A percentile compares a stretch with the other conserved stretches of the same genome.
Evolutionary conservation across 495 filamentous ascomycete genomes (phyloP).

Genomic region (Penicillium macrosclerotiorum): DNA sequence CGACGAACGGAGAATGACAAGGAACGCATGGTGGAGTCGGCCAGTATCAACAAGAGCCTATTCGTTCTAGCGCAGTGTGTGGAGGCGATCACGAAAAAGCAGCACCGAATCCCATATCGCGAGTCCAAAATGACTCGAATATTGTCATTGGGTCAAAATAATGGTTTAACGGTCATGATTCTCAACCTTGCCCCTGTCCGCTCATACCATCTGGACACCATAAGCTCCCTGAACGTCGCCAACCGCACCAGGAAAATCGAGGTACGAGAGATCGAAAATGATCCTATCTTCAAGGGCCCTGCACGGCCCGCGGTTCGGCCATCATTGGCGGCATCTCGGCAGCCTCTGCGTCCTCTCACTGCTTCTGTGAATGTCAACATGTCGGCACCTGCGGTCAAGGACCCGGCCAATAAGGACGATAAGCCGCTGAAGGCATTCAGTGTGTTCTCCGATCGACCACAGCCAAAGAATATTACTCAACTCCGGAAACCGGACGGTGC

Average conservation of each 20-base stretch:
- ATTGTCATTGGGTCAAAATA: conserved; percentile 88
- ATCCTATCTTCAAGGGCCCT: conserved; percentile 75
- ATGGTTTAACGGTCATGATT: conserved; percentile 95
- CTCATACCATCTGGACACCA: conserved; percentile 89
- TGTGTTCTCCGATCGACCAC: conserved; percentile 73
- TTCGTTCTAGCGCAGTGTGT: conserved; percentile 96
- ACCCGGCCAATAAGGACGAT: conserved; percentile 53
- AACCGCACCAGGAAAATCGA: conserved; percentile 97
- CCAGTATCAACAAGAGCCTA: conserved; percentile 96
- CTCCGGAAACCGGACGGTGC: conserved; percentile 38
- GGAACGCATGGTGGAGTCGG: conserved; percentile 90
- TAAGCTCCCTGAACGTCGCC: conserved; percentile 91
- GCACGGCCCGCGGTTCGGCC: conserved; percentile 47
- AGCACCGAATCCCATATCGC: conserved; percentile 82
- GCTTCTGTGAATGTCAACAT: conserved; percentile 59
- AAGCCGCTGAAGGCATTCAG: conserved; percentile 79
- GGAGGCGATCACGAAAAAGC: conserved; percentile 83
- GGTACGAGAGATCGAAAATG: conserved; percentile 90
- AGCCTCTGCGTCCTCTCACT: conserved; percentile 73
- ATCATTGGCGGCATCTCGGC: conserved; percentile 55
- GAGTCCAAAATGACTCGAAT: conserved; percentile 98
- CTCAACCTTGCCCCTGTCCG: conserved; percentile 84
- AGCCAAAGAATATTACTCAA: conserved; percentile 38
- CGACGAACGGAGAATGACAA: conserved; percentile 91
- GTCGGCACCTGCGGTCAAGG: conserved; percentile 43